phyloP scores from a whole-genome alignment of 345 rosid species.

The Rhodamnia rubescens region DNA sequence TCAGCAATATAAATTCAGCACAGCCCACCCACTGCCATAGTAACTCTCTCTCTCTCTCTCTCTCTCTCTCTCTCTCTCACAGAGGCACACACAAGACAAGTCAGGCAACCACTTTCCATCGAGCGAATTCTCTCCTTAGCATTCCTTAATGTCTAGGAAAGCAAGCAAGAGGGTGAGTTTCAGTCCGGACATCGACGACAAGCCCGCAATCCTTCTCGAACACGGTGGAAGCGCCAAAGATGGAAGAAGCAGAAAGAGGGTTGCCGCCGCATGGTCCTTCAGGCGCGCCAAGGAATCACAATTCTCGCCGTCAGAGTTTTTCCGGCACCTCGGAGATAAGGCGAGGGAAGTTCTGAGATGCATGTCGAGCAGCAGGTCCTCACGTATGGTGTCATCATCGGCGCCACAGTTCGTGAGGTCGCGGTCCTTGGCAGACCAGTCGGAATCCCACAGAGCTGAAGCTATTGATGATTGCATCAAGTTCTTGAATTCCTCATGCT shows the following conservation, averaged over 20 bases:
- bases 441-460: conserved; percentile 76
- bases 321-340: conserved; percentile 46
- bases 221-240: conserved; percentile 17
- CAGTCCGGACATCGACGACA: conserved; percentile 43
- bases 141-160: conserved; percentile 36
- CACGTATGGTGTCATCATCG: conserved; percentile 37
- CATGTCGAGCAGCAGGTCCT: conserved; percentile 30
- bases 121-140: neutral
- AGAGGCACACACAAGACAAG: neutral
- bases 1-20: neutral
- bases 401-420: conserved; percentile 48
- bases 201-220: conserved; percentile 28
- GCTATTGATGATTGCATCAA: conserved; percentile 86
- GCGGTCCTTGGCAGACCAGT: conserved; percentile 53
- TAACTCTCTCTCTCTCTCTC: neutral
- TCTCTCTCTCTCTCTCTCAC: neutral
- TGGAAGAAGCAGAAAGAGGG: conserved; percentile 20
- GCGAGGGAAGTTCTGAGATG: conserved; percentile 39
- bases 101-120: neutral
- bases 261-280: conserved; percentile 34
- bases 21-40: neutral
- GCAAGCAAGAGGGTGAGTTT: conserved; percentile 55
- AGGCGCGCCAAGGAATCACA: conserved; percentile 23
- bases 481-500: conserved; percentile 74
- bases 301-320: conserved; percentile 30